A percentile compares a stretch with the other conserved stretches of the same genome.
Conservation (phyloP, 108 stramenopile species). For the Nitzschia inconspicua region DNA sequence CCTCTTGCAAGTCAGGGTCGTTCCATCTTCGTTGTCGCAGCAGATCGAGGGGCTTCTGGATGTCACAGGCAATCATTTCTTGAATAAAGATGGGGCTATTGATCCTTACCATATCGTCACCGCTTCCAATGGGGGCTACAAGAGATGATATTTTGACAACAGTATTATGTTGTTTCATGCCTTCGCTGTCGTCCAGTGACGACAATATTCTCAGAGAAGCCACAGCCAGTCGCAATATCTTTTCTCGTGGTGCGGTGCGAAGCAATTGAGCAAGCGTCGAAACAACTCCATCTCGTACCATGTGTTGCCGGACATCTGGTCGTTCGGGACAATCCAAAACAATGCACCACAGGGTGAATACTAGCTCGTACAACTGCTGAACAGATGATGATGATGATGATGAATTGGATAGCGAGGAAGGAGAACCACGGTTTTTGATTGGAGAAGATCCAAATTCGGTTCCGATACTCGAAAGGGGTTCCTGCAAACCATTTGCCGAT, state of each 20-base stretch:
- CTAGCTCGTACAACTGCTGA: constrained; percentile 90
- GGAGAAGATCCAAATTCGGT: too few species aligned
- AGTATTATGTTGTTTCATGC: neutral
- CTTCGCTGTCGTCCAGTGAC: constrained; percentile 20
- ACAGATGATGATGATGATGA: constrained; percentile 31
- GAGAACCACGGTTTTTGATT: too few species aligned
- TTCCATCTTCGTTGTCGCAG: constrained; percentile 65
- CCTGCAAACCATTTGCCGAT: neutral
- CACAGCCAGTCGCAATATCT: constrained; percentile 78
- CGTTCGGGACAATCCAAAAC: constrained; percentile 61
- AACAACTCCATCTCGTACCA: constrained; percentile 50
- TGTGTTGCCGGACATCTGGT: constrained; percentile 32
- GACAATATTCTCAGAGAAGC: constrained; percentile 71
- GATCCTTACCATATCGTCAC: constrained; percentile 1
- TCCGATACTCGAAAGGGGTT: too few species aligned
- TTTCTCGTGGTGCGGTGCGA: constrained; percentile 77
- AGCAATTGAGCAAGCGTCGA: constrained; percentile 64
- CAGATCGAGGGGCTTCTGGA: constrained; percentile 56
- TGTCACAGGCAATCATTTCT: constrained; percentile 74
- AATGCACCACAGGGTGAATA: constrained; percentile 88
- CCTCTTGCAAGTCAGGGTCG: constrained; percentile 79
- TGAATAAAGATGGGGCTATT: constrained; percentile 32
- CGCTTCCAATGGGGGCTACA: neutral
- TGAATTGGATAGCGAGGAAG: constrained; percentile 12
- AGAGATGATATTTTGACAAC: neutral